These are phyloP conservation scores for Globisporangium okanoganense DNA, from an alignment of 352 stramenopile species.

Conservation along the genomic window DNA sequence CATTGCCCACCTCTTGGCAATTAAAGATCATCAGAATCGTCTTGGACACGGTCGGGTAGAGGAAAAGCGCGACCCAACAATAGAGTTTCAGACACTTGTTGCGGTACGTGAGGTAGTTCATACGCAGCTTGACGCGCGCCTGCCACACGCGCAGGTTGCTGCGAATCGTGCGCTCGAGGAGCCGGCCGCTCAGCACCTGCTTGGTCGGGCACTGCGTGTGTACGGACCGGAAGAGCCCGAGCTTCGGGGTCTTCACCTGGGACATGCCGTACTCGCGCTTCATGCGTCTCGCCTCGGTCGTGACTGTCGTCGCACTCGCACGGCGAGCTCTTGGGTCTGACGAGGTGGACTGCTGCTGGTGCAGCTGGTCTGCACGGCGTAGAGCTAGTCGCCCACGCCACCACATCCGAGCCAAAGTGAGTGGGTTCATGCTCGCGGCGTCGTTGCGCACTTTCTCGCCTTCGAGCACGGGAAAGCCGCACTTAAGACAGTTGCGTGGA, in stretches of 20 bases:
- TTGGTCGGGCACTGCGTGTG: conserved; percentile 51
- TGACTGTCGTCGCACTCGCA: not conserved
- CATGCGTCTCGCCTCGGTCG: conserved; percentile 32
- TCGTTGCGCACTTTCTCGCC: conserved; percentile 45
- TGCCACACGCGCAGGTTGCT: conserved; percentile 77
- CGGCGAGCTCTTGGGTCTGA: conserved; percentile 6
- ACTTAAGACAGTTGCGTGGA: conserved; percentile 64
- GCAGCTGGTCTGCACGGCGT: not conserved
- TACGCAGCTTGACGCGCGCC: conserved; percentile 68
- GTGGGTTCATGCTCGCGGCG: conserved; percentile 52
- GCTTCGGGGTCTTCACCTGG: conserved; percentile 60
- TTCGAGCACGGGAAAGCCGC: conserved; percentile 59
- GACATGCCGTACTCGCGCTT: conserved; percentile 76
- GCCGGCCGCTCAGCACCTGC: conserved; percentile 35
- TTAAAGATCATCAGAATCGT: conserved; percentile 81
- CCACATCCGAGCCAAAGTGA: conserved; percentile 37
- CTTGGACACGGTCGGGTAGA: conserved; percentile 78
- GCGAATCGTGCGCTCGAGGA: conserved; percentile 63
- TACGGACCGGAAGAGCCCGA: conserved; percentile 55
- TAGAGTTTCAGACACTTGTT: conserved; percentile 81
- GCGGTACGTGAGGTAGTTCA: conserved; percentile 82
- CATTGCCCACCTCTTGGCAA: conserved; percentile 61
- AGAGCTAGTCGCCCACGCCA: conserved; percentile 25
- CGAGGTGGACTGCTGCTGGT: not conserved
- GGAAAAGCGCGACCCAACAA: conserved; percentile 67